Evolutionary conservation across 192 early-diverging fungal genomes (phyloP).

Genomic region (Mortierella alpina): DNA sequence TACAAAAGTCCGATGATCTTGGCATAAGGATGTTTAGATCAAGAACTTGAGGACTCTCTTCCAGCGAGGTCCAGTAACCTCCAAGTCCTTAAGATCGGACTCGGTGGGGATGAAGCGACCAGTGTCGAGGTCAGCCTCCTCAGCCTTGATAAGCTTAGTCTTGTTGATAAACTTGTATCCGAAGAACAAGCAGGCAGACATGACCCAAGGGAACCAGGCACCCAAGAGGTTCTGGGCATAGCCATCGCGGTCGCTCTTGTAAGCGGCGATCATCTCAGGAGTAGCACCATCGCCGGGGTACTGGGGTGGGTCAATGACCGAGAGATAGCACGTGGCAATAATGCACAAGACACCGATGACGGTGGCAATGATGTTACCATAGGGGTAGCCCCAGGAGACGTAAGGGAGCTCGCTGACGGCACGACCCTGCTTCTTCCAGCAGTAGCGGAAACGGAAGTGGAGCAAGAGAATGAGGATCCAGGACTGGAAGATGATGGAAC

Average conservation of each 20-base stretch:
- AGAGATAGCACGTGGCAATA: conserved; percentile 60
- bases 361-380: conserved; percentile 68
- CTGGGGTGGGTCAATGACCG: conserved; percentile 63
- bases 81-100: conserved; percentile 25
- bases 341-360: conserved; percentile 75
- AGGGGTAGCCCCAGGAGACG: conserved; percentile 60
- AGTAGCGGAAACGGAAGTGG: conserved; percentile 88
- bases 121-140: conserved; percentile 72
- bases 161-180: conserved; percentile 62
- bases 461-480: conserved; percentile 87
- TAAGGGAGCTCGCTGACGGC: conserved; percentile 68
- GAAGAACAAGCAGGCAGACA: conserved; percentile 57
- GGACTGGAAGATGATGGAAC: conserved; percentile 82
- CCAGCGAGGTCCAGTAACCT: conserved; percentile 26
- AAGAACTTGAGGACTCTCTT: conserved; percentile 34
- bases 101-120: conserved; percentile 54
- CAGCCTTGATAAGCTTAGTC: conserved; percentile 62
- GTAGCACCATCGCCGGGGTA: conserved; percentile 32
- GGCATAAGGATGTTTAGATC: conserved; percentile 5
- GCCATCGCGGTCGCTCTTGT: not conserved
- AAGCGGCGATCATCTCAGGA: not conserved
- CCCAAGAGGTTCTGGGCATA: conserved; percentile 33
- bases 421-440: conserved; percentile 78
- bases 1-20: not conserved
- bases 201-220: conserved; percentile 46